These are phyloP conservation scores for Yamadazyma tumulicola DNA, from an alignment of 805 yeast species.

Conservation along the genomic window DNA sequence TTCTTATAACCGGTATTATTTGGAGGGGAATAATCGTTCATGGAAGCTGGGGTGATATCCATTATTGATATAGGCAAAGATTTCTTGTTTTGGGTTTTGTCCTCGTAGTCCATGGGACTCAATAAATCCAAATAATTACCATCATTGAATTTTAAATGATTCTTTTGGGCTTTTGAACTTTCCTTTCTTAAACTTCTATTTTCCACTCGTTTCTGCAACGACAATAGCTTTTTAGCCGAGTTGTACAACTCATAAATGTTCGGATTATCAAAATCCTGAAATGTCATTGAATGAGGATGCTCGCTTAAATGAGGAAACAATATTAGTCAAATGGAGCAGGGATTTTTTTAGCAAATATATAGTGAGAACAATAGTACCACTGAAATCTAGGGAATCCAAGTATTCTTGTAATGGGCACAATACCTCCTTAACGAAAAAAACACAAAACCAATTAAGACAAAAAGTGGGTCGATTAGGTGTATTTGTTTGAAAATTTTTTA, in stretches of 20 bases:
- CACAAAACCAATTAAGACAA: too few relatives aligned
- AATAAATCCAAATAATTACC: constrained; percentile 25
- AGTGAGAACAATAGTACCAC: too few relatives aligned
- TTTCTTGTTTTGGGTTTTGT: constrained; percentile 10
- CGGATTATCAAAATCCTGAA: constrained; percentile 21
- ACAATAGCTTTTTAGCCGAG: constrained; percentile 38
- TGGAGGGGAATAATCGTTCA: constrained; percentile 23
- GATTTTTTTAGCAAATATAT: too few relatives aligned
- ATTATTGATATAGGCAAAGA: constrained; percentile 10
- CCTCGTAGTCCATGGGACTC: constrained; percentile 40
- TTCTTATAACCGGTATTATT: constrained; percentile 11
- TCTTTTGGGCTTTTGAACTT: constrained; percentile 21
- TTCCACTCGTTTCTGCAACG: constrained; percentile 37
- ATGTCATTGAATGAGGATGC: too few relatives aligned
- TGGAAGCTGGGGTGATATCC: constrained; percentile 31
- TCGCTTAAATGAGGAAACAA: too few relatives aligned
- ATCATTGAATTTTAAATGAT: constrained; percentile 15
- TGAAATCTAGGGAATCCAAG: too few relatives aligned
- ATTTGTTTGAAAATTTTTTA: too few relatives aligned
- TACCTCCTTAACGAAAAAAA: too few relatives aligned
- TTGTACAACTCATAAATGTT: constrained; percentile 39
- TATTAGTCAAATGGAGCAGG: too few relatives aligned
- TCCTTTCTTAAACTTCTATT: constrained; percentile 37
- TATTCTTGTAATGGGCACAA: too few relatives aligned
- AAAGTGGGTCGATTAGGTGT: too few relatives aligned